Conservation (phyloP, 2,329 filamentous ascomycete species). For the Reticulascus tulasneorum region DNA sequence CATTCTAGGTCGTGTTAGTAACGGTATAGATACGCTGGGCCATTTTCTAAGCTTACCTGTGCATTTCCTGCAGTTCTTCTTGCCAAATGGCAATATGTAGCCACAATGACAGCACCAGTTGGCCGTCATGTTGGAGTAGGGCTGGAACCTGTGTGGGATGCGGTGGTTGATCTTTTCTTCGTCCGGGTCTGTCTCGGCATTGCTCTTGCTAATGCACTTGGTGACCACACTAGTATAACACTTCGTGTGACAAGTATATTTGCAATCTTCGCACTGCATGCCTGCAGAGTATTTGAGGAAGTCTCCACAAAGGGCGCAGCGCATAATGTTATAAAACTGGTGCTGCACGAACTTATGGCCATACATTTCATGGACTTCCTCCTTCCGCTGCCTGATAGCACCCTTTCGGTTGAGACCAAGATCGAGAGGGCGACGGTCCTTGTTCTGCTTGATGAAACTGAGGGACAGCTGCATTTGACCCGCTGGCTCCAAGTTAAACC, state of each 20-base stretch:
- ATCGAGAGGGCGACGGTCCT: constrained; percentile 78
- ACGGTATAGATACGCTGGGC: too few relatives aligned
- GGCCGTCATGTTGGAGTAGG: constrained; percentile 95
- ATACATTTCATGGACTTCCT: constrained; percentile 97
- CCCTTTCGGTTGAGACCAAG: constrained; percentile 91
- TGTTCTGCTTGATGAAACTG: constrained; percentile 87
- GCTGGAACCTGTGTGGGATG: constrained; percentile 93
- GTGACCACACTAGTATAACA: constrained; percentile 96
- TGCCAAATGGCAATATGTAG: constrained; percentile 89
- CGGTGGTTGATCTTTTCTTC: constrained; percentile 99
- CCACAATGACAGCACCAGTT: constrained; percentile 99
- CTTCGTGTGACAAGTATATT: constrained; percentile 98
- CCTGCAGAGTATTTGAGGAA: constrained; percentile 98
- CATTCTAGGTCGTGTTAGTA: constrained; percentile 63
- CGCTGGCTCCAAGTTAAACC: constrained; percentile 95
- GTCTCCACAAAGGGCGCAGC: constrained; percentile 93
- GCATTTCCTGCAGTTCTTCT: constrained; percentile 92
- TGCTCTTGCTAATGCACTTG: constrained; percentile 99
- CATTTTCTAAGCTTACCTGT: constrained; percentile 56
- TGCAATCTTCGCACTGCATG: constrained; percentile 99
- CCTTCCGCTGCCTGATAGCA: constrained; percentile 94
- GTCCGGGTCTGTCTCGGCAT: constrained; percentile 95
- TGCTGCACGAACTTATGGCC: constrained; percentile 98
- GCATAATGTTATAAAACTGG: constrained; percentile 99
- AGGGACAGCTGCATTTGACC: constrained; percentile 88